phyloP scores from a whole-genome alignment of 2,329 filamentous ascomycete genomes.

The Cladosporium sp. region DNA sequence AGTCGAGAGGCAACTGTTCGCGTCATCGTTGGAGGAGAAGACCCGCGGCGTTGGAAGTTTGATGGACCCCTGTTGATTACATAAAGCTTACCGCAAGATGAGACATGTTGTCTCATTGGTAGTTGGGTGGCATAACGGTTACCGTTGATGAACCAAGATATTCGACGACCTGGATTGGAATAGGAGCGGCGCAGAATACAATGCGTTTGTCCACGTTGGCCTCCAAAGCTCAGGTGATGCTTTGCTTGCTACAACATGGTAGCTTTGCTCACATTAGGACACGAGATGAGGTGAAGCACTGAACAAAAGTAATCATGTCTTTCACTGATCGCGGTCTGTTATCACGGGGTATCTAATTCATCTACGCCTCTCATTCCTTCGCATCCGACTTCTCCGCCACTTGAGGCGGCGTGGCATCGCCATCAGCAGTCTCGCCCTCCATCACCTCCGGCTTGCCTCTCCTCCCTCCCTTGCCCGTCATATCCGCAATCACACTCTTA shows the following conservation, averaged over 20 bases:
- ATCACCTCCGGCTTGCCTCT: slow-evolving; percentile 30
- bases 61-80: background rate
- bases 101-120: slow-evolving; percentile 1
- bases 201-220: background rate
- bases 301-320: background rate
- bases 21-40: slow-evolving; percentile 5
- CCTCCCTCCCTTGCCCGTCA: slow-evolving; percentile 44
- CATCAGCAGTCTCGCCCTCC: slow-evolving; percentile 30
- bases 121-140: background rate
- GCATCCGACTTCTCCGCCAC: slow-evolving; percentile 30
- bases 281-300: background rate
- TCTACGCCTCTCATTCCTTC: slow-evolving; percentile 1
- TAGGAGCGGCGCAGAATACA: background rate
- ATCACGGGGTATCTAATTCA: background rate
- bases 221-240: background rate
- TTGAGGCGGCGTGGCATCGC: slow-evolving; percentile 23
- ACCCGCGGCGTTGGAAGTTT: slow-evolving; percentile 7
- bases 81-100: background rate
- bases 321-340: background rate
- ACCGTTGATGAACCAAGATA: background rate
- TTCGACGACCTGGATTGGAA: background rate
- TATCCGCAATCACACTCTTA: slow-evolving; percentile 63
- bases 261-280: background rate
- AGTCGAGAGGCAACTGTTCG: background rate
- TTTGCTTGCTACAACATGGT: background rate